Evolutionary conservation across 441 rosid genomes (phyloP), one percentile per base, ranked within the genome.

Genomic region (Rhodomyrtus psidioides): DNA sequence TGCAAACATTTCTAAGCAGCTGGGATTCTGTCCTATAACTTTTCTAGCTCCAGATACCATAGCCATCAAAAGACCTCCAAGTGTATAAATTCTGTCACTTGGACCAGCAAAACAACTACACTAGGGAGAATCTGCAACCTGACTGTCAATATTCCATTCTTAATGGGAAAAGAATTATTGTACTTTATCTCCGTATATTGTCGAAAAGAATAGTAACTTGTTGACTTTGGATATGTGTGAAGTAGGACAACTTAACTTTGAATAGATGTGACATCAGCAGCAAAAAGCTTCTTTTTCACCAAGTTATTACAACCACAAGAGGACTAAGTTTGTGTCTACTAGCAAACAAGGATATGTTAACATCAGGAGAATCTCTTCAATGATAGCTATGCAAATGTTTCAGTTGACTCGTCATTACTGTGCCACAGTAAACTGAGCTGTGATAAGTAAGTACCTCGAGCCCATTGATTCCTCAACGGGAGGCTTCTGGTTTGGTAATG

Each of bases 401-500:
- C 79, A 6, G n/a, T 19, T 24, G n/a, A 70, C 16, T 12, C 17
- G 30, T 21, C 21, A 17, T 46, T 82, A 21, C 70, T 2, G 53
- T 9, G 16, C 54, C 12, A 83, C 44, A 23, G 17, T 17, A 28
- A 62, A 62, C 49, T 2, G 82, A 44, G 62, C 34, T 10, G 6
- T n/a, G 5, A 28, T 13, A 12, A 14, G 51, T 4, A 83, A 53
- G 16, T 88, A 96, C 99, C 96, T 92, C 54, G 90, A 83, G 65
- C 90, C 79, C 94, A 93, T 92, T 86, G 87, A 90, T 89, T 83
- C 92, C 84, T 86, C 90, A 56, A 53, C 51, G 62, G 27, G 86
- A 83, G 96, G 95, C 87, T 92, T 97, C 84, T 96, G 97, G 82
- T 90, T 85, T 85, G 93, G 96, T 30, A 95, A 82, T 12, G 97